Evolutionary conservation across 352 stramenopile genomes (phyloP).

Genomic region (Globisporangium viniferum): DNA sequence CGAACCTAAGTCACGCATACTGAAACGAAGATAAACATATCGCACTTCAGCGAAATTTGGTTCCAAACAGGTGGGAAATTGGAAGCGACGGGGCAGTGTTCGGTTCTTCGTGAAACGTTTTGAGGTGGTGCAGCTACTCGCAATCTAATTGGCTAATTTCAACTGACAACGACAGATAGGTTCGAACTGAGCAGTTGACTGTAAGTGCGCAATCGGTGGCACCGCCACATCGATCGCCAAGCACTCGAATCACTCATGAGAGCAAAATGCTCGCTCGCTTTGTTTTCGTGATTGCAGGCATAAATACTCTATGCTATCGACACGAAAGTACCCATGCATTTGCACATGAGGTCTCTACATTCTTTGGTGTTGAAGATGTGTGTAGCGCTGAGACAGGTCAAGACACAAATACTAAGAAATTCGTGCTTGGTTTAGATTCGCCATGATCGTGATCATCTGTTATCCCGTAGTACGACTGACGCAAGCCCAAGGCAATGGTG

Average conservation of each 20-base stretch:
- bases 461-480: conserved; percentile 83
- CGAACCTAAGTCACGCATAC: not conserved
- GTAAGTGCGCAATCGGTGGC: not conserved
- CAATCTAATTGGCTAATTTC: not conserved
- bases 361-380: conserved; percentile 12
- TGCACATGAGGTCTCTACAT: not conserved
- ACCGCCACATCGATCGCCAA: not conserved
- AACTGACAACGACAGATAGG: not conserved
- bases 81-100: not conserved
- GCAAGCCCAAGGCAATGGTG: conserved; percentile 76
- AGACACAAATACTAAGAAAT: conserved; percentile 60
- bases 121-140: not conserved
- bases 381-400: conserved; percentile 89
- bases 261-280: not conserved
- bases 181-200: not conserved
- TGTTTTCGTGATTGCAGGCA: not conserved
- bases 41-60: not conserved
- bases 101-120: not conserved
- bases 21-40: not conserved
- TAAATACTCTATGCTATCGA: not conserved
- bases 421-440: conserved; percentile 84
- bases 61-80: not conserved
- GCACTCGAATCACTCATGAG: not conserved
- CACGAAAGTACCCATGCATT: not conserved
- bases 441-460: conserved; percentile 58